Base-by-base conservation (phyloP, 805 yeast species). In the Saturnispora hagleri region DNA sequence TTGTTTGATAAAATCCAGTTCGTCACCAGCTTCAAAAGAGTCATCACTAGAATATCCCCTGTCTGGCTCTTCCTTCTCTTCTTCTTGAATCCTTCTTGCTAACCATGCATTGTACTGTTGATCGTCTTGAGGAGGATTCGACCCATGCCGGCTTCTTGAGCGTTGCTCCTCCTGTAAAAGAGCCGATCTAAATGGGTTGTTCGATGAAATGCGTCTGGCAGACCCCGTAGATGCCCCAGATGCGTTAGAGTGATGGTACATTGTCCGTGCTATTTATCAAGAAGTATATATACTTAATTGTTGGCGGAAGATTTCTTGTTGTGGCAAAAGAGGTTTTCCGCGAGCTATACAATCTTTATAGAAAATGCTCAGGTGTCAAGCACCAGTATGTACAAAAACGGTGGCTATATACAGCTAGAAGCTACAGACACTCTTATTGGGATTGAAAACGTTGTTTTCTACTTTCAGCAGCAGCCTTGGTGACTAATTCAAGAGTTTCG, bases 101-200 rank as follows among this genome's bases (percentile, higher is more conserved):
- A 84, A 78, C 89, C 89, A 84, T 20, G 70, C 73, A 42, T 77
- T 80, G 61, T 80, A 83, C 34, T 71, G 69, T 7, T 57, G 69
- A 56, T 57, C 66, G 61, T 43, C 48, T 54, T 42, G 47, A 34
- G 56, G 50, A 20, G 55, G 26, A 35, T 46, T 53, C 42, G 53
- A 51, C 20, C 43, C 53, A 47, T 20, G 48, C 36, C 42, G 58
- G 9, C 62, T 56, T 50, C 50, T 36, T 17, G 38, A 27, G 12
- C 40, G 45, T 34, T 49, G 51, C 24, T 65, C 70, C 38, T 67
- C 69, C 47, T 64, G 67, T 4, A 67, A 47, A 28, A 72, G 60
- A 6, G 73, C 74, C 51, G 72, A 71, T 61, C 91, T 75, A 65
- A 85, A 85, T n/a, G 91, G 91, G 58, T 85, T 85, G 63, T 82